phyloP scores from a whole-genome alignment of 1,139 yeast species.

The Taiozyma sp. region DNA sequence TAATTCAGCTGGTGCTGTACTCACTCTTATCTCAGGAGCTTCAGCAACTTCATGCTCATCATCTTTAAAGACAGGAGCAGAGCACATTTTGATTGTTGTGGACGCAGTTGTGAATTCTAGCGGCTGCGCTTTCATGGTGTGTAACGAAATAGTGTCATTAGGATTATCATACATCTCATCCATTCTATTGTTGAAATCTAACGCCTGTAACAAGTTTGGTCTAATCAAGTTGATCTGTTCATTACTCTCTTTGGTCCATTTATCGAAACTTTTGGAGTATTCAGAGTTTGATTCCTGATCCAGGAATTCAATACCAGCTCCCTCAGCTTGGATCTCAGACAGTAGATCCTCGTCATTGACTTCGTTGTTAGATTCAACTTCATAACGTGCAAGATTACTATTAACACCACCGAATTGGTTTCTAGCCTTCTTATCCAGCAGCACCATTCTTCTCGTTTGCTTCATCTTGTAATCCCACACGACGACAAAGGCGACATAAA shows the following conservation, averaged over 20 bases:
- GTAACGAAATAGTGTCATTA: slow-evolving; percentile 11
- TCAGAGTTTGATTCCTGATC: slow-evolving; percentile 13
- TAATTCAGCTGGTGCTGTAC: slow-evolving; percentile 16
- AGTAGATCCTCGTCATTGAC: slow-evolving; percentile 26
- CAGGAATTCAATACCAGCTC: slow-evolving; percentile 17
- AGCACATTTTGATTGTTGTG: slow-evolving; percentile 12
- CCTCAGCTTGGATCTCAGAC: slow-evolving; percentile 11
- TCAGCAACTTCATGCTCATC: neutral
- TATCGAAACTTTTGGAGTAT: slow-evolving; percentile 10
- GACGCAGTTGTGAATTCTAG: neutral
- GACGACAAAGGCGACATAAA: slow-evolving; percentile 35
- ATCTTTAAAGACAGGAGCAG: slow-evolving; percentile 17
- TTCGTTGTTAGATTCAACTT: slow-evolving; percentile 15
- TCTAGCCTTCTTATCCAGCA: slow-evolving; percentile 21
- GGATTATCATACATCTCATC: slow-evolving; percentile 3
- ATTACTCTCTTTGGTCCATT: slow-evolving; percentile 16
- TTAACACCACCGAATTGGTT: slow-evolving; percentile 5
- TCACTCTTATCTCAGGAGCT: slow-evolving; percentile 7
- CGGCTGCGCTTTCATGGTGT: slow-evolving; percentile 5
- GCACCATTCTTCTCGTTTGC: slow-evolving; percentile 20
- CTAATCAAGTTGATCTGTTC: slow-evolving; percentile 24
- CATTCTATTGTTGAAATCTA: slow-evolving; percentile 30
- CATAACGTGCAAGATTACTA: slow-evolving; percentile 9
- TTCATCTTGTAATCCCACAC: slow-evolving; percentile 33
- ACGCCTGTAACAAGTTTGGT: slow-evolving; percentile 40